Conservation (phyloP, 2,329 filamentous ascomycete species). For the Harringtonia aguacate region DNA sequence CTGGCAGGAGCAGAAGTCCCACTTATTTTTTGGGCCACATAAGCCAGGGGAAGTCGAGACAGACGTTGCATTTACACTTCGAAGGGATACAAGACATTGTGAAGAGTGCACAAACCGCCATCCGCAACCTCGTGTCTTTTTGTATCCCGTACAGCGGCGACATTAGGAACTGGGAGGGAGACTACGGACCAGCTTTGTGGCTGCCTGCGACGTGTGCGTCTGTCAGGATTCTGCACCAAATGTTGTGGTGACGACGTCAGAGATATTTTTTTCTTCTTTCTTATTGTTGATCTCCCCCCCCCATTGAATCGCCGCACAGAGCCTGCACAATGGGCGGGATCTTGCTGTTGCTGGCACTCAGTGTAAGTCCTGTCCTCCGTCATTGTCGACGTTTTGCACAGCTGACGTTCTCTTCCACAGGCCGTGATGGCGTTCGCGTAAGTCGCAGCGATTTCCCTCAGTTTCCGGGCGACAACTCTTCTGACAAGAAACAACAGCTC, state of each 20-base stretch:
- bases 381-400: not conserved
- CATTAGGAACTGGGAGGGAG: not conserved
- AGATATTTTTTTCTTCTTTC: not conserved
- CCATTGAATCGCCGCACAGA: conserved; percentile 7
- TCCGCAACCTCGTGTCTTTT: not conserved
- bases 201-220: not conserved
- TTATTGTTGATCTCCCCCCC: conserved; percentile 1
- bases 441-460: conserved; percentile 15
- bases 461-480: not conserved
- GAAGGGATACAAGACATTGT: too few relatives aligned
- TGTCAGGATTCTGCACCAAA: not conserved
- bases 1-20: not conserved
- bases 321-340: conserved; percentile 19
- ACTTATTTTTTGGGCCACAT: conserved; percentile 2
- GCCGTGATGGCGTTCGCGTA: conserved; percentile 51
- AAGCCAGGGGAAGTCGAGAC: not conserved
- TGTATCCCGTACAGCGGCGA: not conserved
- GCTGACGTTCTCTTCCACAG: conserved; percentile 21
- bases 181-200: not conserved
- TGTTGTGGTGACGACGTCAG: not conserved
- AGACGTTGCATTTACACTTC: not conserved
- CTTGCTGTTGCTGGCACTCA: conserved; percentile 21
- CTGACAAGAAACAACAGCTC: conserved; percentile 47
- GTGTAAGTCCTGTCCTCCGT: conserved; percentile 15
- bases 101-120: not conserved